Percentiles rank a stretch among this genome's conserved stretches.
Evolutionary conservation across 78 protist species (phyloP).

Genomic region (Dictyostelium citrinum): DNA sequence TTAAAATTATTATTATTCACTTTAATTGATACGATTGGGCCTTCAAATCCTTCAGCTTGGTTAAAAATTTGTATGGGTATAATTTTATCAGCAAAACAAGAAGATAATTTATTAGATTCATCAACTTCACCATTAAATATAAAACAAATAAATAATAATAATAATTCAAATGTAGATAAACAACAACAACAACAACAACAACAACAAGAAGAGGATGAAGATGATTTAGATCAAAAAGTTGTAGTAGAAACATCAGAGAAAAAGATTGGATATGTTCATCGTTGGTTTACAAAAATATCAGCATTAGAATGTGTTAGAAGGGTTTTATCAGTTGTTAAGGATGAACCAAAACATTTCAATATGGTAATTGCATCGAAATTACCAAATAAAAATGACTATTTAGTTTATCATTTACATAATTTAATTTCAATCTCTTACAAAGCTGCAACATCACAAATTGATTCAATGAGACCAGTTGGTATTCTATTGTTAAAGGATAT

Average conservation of each 20-base stretch:
- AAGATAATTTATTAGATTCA: background rate
- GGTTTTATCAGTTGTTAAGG: constrained; percentile 40
- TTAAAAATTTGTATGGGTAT: constrained; percentile 58
- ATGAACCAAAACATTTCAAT: constrained; percentile 59
- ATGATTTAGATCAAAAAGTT: constrained; percentile 19
- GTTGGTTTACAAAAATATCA: constrained; percentile 79
- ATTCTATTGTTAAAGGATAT: constrained; percentile 55
- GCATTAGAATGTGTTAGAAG: constrained; percentile 76
- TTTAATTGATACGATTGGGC: constrained; percentile 47
- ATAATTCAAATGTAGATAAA: background rate
- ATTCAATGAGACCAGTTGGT: constrained; percentile 78
- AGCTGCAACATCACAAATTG: constrained; percentile 71
- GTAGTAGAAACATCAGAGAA: background rate
- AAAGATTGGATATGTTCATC: constrained; percentile 41
- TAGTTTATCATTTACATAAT: constrained; percentile 51
- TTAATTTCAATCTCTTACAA: constrained; percentile 61
- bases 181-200: background rate
- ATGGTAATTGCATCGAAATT: background rate
- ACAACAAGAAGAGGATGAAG: constrained; percentile 22
- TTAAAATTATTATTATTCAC: constrained; percentile 35
- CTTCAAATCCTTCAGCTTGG: constrained; percentile 68
- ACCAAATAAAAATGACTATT: background rate
- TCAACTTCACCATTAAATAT: background rate
- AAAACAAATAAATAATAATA: background rate
- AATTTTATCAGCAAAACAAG: constrained; percentile 54